Evolutionary conservation across 2,329 filamentous ascomycete species (phyloP).

Genomic region (Dothistroma pini): DNA sequence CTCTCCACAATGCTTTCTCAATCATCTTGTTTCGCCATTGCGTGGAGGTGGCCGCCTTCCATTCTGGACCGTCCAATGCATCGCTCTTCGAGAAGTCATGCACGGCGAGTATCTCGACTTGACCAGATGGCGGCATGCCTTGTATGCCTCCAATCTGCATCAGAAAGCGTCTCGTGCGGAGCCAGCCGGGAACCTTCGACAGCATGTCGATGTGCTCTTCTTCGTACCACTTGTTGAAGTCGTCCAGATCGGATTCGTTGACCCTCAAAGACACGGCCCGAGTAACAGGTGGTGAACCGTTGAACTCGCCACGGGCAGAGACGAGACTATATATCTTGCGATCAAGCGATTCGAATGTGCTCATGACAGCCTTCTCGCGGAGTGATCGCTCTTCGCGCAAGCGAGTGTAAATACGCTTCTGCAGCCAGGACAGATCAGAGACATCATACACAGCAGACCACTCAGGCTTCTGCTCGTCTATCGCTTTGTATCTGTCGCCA

Average conservation of each 20-base stretch:
- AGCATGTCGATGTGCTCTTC: slow-evolving; percentile 72
- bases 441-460: slow-evolving; percentile 83
- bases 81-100: slow-evolving; percentile 70
- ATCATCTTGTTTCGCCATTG: slow-evolving; percentile 59
- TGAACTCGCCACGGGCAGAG: slow-evolving; percentile 39
- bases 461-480: slow-evolving; percentile 59
- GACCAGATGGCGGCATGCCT: slow-evolving; percentile 41
- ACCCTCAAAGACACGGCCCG: slow-evolving; percentile 26
- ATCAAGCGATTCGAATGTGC: slow-evolving; percentile 62
- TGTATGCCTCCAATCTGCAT: slow-evolving; percentile 60
- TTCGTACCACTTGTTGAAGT: slow-evolving; percentile 65
- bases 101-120: slow-evolving; percentile 60
- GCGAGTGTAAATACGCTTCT: slow-evolving; percentile 65
- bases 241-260: slow-evolving; percentile 56
- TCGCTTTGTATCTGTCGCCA: slow-evolving; percentile 73
- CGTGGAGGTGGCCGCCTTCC: slow-evolving; percentile 61
- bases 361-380: slow-evolving; percentile 53
- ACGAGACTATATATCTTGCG: slow-evolving; percentile 68
- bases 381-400: slow-evolving; percentile 55
- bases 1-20: slow-evolving; percentile 55
- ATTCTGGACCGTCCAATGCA: slow-evolving; percentile 62
- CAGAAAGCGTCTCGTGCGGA: slow-evolving; percentile 66
- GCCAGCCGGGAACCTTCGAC: slow-evolving; percentile 72
- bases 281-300: slow-evolving; percentile 26
- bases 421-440: slow-evolving; percentile 67